Percentiles rank a stretch among this genome's conserved stretches.
Conservation (phyloP, 352 stramenopile genomes). For the Pythium myriotylum region DNA sequence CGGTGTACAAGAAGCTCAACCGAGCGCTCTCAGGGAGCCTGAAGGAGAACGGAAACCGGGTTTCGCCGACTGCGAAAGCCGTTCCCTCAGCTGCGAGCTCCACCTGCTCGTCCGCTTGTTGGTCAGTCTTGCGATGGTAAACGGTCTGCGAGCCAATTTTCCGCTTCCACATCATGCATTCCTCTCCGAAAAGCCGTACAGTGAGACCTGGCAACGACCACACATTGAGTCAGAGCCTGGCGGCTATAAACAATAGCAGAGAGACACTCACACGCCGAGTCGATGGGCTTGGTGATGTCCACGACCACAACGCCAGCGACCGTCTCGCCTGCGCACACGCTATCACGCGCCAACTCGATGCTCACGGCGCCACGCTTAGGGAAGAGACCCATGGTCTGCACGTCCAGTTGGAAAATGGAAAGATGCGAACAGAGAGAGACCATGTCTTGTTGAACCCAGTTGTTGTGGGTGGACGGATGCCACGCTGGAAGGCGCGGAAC, state of each 20-base stretch:
- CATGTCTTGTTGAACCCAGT: no score
- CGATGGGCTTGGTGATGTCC: background rate
- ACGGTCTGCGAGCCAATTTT: background rate
- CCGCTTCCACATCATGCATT: background rate
- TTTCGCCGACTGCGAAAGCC: background rate
- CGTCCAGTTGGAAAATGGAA: background rate
- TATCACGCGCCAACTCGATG: conserved; percentile 6
- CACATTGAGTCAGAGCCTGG: background rate
- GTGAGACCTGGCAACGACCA: background rate
- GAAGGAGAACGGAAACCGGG: conserved; percentile 8
- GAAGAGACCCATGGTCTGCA: background rate
- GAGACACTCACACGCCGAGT: conserved; percentile 1
- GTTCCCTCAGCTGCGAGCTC: background rate
- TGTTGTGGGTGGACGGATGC: no score
- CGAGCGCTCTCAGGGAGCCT: background rate
- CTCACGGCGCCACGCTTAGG: background rate
- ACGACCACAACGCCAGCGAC: background rate
- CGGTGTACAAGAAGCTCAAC: conserved; percentile 3
- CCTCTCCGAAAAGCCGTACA: background rate
- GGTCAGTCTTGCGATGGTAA: background rate
- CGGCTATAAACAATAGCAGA: background rate
- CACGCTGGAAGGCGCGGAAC: no score
- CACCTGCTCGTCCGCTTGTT: background rate
- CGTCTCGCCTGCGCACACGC: background rate
- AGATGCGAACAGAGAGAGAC: background rate